Percentiles rank a stretch among this genome's conserved stretches.
Conservation (phyloP, 352 stramenopile genomes). For the Blastocystis sp. region DNA sequence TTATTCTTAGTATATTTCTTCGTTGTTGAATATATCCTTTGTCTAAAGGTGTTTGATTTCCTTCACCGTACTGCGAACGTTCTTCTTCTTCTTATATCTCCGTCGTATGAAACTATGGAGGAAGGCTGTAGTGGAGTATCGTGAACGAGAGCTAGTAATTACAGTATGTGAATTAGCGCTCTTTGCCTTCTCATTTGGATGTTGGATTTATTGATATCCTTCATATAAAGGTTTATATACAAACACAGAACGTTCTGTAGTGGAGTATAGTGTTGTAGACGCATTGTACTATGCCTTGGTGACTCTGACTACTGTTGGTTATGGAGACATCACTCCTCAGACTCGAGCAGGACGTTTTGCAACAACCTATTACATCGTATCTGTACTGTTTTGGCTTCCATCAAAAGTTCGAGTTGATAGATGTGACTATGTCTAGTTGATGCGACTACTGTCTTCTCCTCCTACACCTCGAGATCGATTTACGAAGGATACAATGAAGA, state of each 20-base stretch:
- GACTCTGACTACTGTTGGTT: slow-evolving; percentile 59
- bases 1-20: slow-evolving; percentile 47
- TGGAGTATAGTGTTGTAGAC: slow-evolving; percentile 25
- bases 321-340: slow-evolving; percentile 47
- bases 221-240: slow-evolving; percentile 26
- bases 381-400: slow-evolving; percentile 37
- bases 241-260: slow-evolving; percentile 29
- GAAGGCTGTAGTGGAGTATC: not conserved
- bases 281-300: slow-evolving; percentile 56
- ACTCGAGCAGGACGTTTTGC: slow-evolving; percentile 17
- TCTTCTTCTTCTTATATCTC: slow-evolving; percentile 59
- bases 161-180: slow-evolving; percentile 37
- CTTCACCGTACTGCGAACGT: slow-evolving; percentile 43
- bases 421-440: not conserved
- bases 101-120: slow-evolving; percentile 54
- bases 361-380: slow-evolving; percentile 53
- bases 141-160: slow-evolving; percentile 31
- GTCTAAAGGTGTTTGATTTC: not conserved
- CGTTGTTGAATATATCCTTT: slow-evolving; percentile 29
- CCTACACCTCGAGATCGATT: slow-evolving; percentile 4
- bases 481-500: not conserved
- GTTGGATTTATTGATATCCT: not conserved
- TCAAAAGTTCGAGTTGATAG: not conserved
- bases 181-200: slow-evolving; percentile 45
- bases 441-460: not conserved